A percentile compares a stretch with the other conserved stretches of the same genome.
Conservation (phyloP, 495 filamentous ascomycete species). For the Hypoxylon fuscum region DNA sequence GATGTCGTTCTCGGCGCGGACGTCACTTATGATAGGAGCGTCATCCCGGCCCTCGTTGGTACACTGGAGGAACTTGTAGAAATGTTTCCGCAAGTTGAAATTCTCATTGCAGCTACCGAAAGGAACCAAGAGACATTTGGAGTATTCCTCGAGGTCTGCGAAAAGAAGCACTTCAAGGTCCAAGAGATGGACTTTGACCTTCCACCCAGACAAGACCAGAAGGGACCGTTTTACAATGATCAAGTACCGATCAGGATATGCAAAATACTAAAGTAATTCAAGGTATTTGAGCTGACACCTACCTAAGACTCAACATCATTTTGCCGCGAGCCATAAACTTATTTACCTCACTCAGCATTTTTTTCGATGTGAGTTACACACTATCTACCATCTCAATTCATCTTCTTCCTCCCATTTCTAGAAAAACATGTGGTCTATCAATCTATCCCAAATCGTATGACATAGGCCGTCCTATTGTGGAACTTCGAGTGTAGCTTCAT, state of each 20-base stretch:
- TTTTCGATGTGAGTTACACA: too few species aligned
- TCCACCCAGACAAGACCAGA: slow-evolving; percentile 46
- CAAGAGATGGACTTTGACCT: slow-evolving; percentile 48
- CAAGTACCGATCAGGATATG: slow-evolving; percentile 55
- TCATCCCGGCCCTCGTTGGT: slow-evolving; percentile 54
- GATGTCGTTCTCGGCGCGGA: slow-evolving; percentile 62
- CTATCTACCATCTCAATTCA: too few species aligned
- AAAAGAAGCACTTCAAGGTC: slow-evolving; percentile 44
- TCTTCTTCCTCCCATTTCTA: too few species aligned
- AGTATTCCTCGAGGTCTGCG: slow-evolving; percentile 51
- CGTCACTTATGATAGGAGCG: slow-evolving; percentile 58
- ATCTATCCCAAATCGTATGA: too few species aligned
- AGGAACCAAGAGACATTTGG: slow-evolving; percentile 58
- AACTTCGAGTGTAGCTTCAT: too few species aligned
- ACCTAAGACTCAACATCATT: background rate
- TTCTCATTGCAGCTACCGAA: slow-evolving; percentile 59
- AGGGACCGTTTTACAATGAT: slow-evolving; percentile 60
- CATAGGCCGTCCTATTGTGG: too few species aligned
- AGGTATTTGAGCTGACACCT: background rate
- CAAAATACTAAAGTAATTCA: slow-evolving; percentile 38
- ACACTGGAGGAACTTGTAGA: slow-evolving; percentile 55
- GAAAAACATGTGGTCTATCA: too few species aligned
- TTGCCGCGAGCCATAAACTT: too few species aligned
- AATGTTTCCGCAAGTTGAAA: slow-evolving; percentile 45
- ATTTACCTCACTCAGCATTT: too few species aligned